Conservation (phyloP, 2,329 filamentous ascomycete species). For the Paecilomyces variotii region DNA sequence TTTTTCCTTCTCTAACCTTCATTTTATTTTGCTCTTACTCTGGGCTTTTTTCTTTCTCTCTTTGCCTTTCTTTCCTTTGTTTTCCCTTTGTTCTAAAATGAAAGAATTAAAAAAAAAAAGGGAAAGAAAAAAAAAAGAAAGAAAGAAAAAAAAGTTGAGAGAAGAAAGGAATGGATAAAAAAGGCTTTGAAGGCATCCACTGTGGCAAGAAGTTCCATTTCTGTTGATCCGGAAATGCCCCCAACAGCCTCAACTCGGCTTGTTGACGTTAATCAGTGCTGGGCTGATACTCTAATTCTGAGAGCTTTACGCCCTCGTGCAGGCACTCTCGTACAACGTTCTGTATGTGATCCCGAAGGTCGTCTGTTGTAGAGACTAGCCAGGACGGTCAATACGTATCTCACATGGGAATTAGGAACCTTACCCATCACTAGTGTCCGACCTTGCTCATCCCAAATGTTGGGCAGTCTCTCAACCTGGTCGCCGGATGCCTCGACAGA, state of each 20-base stretch:
- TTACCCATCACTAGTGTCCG: slow-evolving; percentile 15
- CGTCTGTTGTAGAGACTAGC: slow-evolving; percentile 10
- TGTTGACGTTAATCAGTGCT: background rate
- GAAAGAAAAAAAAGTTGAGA: too few species aligned
- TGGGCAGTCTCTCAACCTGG: slow-evolving; percentile 10
- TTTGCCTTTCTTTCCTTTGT: too few species aligned
- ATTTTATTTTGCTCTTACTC: too few species aligned
- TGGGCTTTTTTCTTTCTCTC: too few species aligned
- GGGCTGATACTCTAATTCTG: slow-evolving; percentile 14
- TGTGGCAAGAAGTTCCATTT: background rate
- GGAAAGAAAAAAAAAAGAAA: too few species aligned
- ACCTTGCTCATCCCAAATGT: background rate
- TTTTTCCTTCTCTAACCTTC: too few species aligned
- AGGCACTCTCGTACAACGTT: slow-evolving; percentile 9
- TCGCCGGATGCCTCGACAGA: slow-evolving; percentile 12
- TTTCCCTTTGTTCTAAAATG: too few species aligned
- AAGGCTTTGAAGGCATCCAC: too few species aligned
- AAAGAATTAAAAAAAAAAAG: too few species aligned
- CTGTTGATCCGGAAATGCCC: too few species aligned
- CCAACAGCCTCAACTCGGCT: background rate
- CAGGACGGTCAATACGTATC: slow-evolving; percentile 5
- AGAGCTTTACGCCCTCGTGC: slow-evolving; percentile 11
- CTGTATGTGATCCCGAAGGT: slow-evolving; percentile 10
- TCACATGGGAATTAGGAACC: background rate
- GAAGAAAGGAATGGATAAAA: too few species aligned